A percentile compares a stretch with the other conserved stretches of the same genome.
Conservation (phyloP, 163 green algal species). For the Chlamydomonas reinhardtii region DNA sequence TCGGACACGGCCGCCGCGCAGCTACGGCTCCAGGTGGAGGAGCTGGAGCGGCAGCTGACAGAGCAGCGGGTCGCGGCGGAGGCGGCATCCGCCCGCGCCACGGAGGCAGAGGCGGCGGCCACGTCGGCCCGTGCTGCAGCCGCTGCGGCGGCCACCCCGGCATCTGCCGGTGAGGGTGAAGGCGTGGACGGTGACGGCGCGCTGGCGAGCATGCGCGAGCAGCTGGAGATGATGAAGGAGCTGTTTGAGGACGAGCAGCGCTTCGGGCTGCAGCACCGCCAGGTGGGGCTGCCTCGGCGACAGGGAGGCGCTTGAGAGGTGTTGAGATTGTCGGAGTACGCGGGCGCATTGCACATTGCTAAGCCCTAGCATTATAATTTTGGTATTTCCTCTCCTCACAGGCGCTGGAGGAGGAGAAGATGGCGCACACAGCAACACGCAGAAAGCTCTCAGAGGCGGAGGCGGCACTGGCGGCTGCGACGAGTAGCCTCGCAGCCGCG, state of each 20-base stretch:
- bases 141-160: neutral
- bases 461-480: neutral
- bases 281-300: too few species aligned
- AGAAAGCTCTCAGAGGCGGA: neutral
- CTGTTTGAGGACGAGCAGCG: conserved; percentile 59
- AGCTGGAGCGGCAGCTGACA: conserved; percentile 26
- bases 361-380: too few species aligned
- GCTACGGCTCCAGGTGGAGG: neutral
- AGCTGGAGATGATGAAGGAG: conserved; percentile 63
- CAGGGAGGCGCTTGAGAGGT: too few species aligned
- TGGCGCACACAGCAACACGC: neutral
- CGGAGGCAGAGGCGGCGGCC: conserved; percentile 28
- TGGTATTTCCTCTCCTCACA: too few species aligned
- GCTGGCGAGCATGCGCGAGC: conserved; percentile 52
- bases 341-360: too few species aligned
- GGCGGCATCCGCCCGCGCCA: neutral
- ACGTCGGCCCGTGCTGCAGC: neutral
- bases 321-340: too few species aligned
- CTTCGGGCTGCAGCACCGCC: conserved; percentile 45
- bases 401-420: conserved; percentile 33
- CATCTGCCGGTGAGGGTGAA: neutral
- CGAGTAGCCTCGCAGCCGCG: neutral
- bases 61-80: neutral
- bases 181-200: neutral
- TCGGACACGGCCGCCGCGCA: neutral